These are phyloP conservation scores for Polytrichum commune DNA, from an alignment of 225 moss, liverwort and hornwort genomes.

Conservation along the genomic window DNA sequence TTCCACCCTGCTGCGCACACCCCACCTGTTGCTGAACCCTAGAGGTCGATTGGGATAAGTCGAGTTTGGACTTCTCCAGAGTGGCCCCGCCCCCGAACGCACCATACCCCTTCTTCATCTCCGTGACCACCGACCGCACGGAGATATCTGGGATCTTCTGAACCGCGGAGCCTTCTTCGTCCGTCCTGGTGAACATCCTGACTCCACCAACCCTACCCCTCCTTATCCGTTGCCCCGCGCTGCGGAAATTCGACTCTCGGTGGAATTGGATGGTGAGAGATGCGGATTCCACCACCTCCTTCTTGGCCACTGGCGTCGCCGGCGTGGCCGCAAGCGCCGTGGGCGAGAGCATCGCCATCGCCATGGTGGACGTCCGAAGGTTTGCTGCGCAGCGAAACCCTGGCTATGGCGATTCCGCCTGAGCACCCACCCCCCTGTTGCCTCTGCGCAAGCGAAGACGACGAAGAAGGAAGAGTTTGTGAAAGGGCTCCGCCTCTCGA, in stretches of 20 bases:
- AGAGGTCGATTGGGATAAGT: constrained; percentile 67
- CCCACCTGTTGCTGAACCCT: constrained; percentile 75
- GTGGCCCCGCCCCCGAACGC: constrained; percentile 96
- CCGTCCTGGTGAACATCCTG: constrained; percentile 39
- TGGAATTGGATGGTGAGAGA: not conserved
- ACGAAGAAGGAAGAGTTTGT: too few relatives aligned
- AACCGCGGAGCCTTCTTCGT: constrained; percentile 9
- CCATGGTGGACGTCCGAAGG: constrained; percentile 1
- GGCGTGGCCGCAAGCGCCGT: not conserved
- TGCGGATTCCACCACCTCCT: too few relatives aligned
- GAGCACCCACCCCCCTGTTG: too few relatives aligned
- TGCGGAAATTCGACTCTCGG: not conserved
- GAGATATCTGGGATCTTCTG: constrained; percentile 42
- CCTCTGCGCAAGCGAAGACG: too few relatives aligned
- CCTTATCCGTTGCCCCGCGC: not conserved
- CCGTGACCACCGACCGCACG: constrained; percentile 43
- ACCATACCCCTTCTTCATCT: constrained; percentile 95
- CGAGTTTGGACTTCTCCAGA: constrained; percentile 92
- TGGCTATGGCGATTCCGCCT: not conserved
- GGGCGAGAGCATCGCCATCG: constrained; percentile 8
- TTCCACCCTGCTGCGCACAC: not conserved
- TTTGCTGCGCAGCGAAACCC: not conserved
- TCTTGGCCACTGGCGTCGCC: not conserved
- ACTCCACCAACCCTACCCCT: constrained; percentile 19
- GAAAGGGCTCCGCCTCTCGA: too few relatives aligned